Base-by-base conservation (phyloP, 805 yeast species). In the Saturnispora gosingensis region DNA sequence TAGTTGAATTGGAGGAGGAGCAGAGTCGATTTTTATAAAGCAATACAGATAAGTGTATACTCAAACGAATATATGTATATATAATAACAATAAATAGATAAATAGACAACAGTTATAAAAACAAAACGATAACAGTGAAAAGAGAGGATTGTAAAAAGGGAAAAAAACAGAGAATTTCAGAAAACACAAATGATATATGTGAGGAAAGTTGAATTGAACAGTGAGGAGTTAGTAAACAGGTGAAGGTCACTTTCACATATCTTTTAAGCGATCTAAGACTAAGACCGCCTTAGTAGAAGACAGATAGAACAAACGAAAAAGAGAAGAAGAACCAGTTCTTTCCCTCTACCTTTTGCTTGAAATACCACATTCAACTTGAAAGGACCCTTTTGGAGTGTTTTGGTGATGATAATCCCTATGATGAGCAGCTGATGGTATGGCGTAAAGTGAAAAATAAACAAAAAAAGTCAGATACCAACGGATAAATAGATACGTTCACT, bases 1-100 rank as follows among this genome's bases (percentile, higher is more conserved):
- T 65, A 27, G 20, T 11, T 32, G 39, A 4, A 46, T 30, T 24
- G 24, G 39, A 28, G 56, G 47, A 43, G 11, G 13, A 20, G 22
- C 15, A 30, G 15, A 10, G 13, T 30, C 5, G 13, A 9, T 30
- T 30, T 30, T 9, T 39, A 18, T 27, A 32, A 25, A 39, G 36
- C 30, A 36, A 36, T 3, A 22, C 25, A 27, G 27, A 25, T 27
- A 28, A 32, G 15, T 30, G 34, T 30, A 30, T 30, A 30, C 34
- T 30, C 15, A 44, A 43, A 34, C 22, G 45, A 46, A 42, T 32
- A 43, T 6, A 49, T 27, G 13, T 32, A 39, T 25, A 45, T 9
- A 39, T 46, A 27, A 49, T 32, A 45, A 46, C 45, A 11, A 39
- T n/a, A 22, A 16, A 28, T 42, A 34, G 43, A 48, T 32, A 18